Evolutionary conservation across 805 yeast species (phyloP).

Genomic region (Yarrowia bubula): DNA sequence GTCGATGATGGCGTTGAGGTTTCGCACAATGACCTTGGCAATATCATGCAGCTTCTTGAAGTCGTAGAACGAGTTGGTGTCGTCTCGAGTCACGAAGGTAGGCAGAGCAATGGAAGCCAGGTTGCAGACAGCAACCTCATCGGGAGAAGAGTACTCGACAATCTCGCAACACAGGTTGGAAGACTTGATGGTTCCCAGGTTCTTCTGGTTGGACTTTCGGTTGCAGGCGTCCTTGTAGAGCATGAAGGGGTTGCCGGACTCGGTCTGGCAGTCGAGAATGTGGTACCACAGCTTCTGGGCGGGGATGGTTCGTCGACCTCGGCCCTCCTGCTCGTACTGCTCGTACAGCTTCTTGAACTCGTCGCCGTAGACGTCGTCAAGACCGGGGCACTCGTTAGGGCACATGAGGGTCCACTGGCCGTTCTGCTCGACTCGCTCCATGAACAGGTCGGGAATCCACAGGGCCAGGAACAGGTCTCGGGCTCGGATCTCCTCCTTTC

Average conservation of each 20-base stretch:
- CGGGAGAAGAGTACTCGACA: slow-evolving; percentile 86
- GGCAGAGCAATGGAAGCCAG: slow-evolving; percentile 90
- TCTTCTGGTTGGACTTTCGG: slow-evolving; percentile 82
- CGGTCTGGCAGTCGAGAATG: slow-evolving; percentile 87
- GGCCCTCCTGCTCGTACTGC: slow-evolving; percentile 67
- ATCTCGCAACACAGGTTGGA: slow-evolving; percentile 94
- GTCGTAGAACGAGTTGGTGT: slow-evolving; percentile 57
- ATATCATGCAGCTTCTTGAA: slow-evolving; percentile 72
- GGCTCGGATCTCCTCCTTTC: slow-evolving; percentile 90
- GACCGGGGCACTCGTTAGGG: slow-evolving; percentile 84
- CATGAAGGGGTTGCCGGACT: slow-evolving; percentile 95
- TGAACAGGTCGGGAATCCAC: slow-evolving; percentile 93
- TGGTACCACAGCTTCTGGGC: slow-evolving; percentile 93
- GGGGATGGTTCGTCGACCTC: slow-evolving; percentile 60
- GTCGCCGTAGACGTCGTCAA: slow-evolving; percentile 78
- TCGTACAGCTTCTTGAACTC: slow-evolving; percentile 73
- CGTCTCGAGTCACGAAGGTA: slow-evolving; percentile 56
- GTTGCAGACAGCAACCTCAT: slow-evolving; percentile 94
- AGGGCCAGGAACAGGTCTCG: slow-evolving; percentile 89
- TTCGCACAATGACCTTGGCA: slow-evolving; percentile 72
- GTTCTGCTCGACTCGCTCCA: slow-evolving; percentile 80
- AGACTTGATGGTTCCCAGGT: slow-evolving; percentile 87
- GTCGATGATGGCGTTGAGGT: slow-evolving; percentile 81
- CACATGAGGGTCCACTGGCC: slow-evolving; percentile 87
- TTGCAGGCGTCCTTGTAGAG: slow-evolving; percentile 92